These are phyloP conservation scores for Talaromyces borbonicus DNA, from an alignment of 495 filamentous ascomycete genomes.

Conservation along the genomic window DNA sequence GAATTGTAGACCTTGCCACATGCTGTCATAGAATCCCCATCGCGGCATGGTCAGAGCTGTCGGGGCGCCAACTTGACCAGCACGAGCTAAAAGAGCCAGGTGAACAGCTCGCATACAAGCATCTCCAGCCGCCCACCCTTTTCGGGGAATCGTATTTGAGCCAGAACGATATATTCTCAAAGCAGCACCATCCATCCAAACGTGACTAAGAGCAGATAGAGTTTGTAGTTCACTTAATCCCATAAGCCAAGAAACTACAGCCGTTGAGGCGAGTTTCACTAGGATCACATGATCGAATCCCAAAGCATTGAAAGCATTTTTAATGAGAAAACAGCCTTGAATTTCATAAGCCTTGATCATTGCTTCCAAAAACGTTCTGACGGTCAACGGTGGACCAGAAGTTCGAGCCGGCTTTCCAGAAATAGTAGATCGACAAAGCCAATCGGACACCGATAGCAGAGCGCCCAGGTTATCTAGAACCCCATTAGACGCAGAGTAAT, in stretches of 20 bases:
- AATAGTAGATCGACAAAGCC: constrained; percentile 18
- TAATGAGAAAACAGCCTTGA: constrained; percentile 31
- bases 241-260: constrained; percentile 28
- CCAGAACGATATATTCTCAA: constrained; percentile 24
- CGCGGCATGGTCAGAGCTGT: constrained; percentile 20
- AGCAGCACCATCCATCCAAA: constrained; percentile 30
- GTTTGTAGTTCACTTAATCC: constrained; percentile 23
- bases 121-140: constrained; percentile 40
- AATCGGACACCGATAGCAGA: constrained; percentile 30
- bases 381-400: constrained; percentile 17
- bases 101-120: constrained; percentile 36
- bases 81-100: constrained; percentile 20
- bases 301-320: constrained; percentile 28
- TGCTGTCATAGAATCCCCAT: constrained; percentile 31
- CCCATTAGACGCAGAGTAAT: too few relatives aligned
- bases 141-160: constrained; percentile 29
- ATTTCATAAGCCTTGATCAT: constrained; percentile 41
- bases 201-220: constrained; percentile 27
- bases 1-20: constrained; percentile 19
- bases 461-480: constrained; percentile 36
- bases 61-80: constrained; percentile 27
- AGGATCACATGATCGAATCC: constrained; percentile 39
- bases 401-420: constrained; percentile 3
- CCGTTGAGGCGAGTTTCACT: constrained; percentile 33
- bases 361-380: constrained; percentile 24